Conservation (phyloP, 805 yeast species). For the Myxozyma geophila region DNA sequence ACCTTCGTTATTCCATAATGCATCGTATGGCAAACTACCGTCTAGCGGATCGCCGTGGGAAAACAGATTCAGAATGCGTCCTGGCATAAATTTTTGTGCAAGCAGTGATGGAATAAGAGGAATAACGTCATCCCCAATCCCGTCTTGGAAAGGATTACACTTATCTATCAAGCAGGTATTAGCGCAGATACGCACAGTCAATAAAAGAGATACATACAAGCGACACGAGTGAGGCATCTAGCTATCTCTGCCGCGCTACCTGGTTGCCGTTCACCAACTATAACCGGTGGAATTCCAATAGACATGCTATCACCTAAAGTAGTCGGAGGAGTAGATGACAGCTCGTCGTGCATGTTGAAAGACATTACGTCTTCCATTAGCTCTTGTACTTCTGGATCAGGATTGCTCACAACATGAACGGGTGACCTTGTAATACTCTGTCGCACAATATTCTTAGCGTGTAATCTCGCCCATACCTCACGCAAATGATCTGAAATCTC, state of each 20-base stretch:
- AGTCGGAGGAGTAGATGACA: not conserved
- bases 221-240: not conserved
- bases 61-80: not conserved
- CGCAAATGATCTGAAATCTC: not conserved
- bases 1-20: not conserved
- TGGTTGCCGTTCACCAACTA: not conserved
- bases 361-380: not conserved
- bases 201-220: not conserved
- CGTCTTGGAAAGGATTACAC: not conserved
- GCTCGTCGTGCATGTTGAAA: not conserved
- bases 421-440: no score
- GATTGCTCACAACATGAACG: no score
- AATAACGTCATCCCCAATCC: not conserved
- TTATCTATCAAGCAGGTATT: not conserved
- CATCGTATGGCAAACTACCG: not conserved
- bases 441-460: not conserved
- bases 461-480: not conserved
- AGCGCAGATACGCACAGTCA: not conserved
- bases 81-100: not conserved
- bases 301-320: not conserved
- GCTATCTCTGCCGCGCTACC: no score
- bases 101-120: not conserved
- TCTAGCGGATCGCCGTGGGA: not conserved
- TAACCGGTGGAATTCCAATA: not conserved
- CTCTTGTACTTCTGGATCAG: not conserved